Conservation (phyloP, 2,329 filamentous ascomycete species). For the Stachybotrys chlorohalonatus region DNA sequence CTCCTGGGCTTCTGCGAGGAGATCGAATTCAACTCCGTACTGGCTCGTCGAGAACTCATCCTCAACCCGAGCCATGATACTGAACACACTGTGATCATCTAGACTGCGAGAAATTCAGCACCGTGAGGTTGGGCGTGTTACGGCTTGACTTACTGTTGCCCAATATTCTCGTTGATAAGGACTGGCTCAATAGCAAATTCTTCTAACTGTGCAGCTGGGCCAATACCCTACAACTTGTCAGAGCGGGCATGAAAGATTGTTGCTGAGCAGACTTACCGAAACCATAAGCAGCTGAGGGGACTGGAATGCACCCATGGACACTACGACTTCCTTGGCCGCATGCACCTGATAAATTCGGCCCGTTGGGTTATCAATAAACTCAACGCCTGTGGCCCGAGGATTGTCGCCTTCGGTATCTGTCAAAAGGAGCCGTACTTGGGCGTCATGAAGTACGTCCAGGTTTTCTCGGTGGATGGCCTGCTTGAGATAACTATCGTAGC, state of each 20-base stretch:
- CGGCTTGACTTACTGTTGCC: slow-evolving; percentile 11
- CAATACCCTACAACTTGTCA: slow-evolving; percentile 8
- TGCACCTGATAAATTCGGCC: slow-evolving; percentile 7
- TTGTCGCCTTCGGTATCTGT: slow-evolving; percentile 2
- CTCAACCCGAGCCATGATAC: slow-evolving; percentile 14
- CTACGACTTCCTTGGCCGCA: slow-evolving; percentile 3
- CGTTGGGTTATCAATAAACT: slow-evolving; percentile 14
- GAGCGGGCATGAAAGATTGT: background rate
- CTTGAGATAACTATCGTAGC: slow-evolving; percentile 14
- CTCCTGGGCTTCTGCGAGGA: slow-evolving; percentile 1
- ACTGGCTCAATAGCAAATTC: slow-evolving; percentile 12
- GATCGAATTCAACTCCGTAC: slow-evolving; percentile 7
- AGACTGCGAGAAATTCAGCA: slow-evolving; percentile 5
- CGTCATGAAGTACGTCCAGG: slow-evolving; percentile 14
- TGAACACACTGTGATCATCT: slow-evolving; percentile 17
- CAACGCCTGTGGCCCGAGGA: slow-evolving; percentile 12
- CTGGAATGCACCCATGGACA: slow-evolving; percentile 4
- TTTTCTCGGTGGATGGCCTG: slow-evolving; percentile 9
- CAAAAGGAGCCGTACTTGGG: slow-evolving; percentile 6
- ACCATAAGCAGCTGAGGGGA: slow-evolving; percentile 4
- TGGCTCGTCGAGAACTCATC: slow-evolving; percentile 12
- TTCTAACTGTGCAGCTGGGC: slow-evolving; percentile 8
- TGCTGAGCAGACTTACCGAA: background rate
- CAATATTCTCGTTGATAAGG: slow-evolving; percentile 13
- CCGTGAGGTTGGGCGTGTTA: background rate